Conservation (phyloP, 1,139 yeast genomes). For the Lodderomyces pseudojiufengensis region DNA sequence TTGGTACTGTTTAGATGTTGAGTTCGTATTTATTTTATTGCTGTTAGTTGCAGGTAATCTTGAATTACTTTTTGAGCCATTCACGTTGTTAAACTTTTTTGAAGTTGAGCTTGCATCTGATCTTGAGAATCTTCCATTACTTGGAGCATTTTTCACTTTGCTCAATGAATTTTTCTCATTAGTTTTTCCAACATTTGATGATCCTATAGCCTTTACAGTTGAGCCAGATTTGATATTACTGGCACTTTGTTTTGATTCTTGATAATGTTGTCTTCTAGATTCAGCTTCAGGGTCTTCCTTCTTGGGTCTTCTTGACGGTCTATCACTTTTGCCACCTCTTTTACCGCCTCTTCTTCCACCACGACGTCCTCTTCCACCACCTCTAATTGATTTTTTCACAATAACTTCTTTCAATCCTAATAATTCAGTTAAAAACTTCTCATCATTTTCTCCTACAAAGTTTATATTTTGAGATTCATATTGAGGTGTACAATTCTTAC, state of each 20-base stretch:
- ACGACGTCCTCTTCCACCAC: slow-evolving; percentile 20
- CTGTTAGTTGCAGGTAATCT: no score
- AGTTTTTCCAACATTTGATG: slow-evolving; percentile 14
- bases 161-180: neutral
- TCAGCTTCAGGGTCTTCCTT: slow-evolving; percentile 28
- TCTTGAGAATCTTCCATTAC: neutral
- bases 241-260: slow-evolving; percentile 30
- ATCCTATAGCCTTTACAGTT: slow-evolving; percentile 43
- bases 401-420: slow-evolving; percentile 47
- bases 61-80: no score
- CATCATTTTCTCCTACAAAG: slow-evolving; percentile 46
- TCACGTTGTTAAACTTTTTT: no score
- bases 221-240: slow-evolving; percentile 36
- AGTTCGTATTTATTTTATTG: slow-evolving; percentile 5
- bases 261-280: slow-evolving; percentile 39
- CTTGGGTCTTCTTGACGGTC: slow-evolving; percentile 17
- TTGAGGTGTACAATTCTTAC: slow-evolving; percentile 39
- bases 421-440: slow-evolving; percentile 43
- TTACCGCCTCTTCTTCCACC: slow-evolving; percentile 24
- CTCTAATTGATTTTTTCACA: slow-evolving; percentile 17
- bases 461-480: slow-evolving; percentile 16
- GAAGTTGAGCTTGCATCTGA: neutral
- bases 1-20: neutral
- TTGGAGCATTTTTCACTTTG: no score
- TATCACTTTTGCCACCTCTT: slow-evolving; percentile 11